These are phyloP conservation scores for Populus hybrid DNA, from an alignment of 441 rosid species.

Conservation along the genomic window DNA sequence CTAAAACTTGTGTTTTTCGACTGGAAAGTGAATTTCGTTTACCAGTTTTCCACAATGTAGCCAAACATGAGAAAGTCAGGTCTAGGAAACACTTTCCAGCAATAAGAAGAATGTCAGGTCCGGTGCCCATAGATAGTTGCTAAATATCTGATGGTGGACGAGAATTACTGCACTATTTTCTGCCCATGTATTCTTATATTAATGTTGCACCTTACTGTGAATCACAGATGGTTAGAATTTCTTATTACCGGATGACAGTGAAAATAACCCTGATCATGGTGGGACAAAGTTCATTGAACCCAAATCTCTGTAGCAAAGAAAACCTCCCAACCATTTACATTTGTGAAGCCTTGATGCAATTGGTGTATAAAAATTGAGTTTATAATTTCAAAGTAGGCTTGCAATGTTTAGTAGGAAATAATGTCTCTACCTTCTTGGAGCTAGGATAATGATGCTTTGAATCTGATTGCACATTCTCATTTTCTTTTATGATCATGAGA, in stretches of 20 bases:
- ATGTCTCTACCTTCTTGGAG: not conserved
- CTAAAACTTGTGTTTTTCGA: no score
- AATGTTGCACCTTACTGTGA: not conserved
- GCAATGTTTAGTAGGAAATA: not conserved
- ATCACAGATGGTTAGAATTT: not conserved
- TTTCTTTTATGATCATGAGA: not conserved
- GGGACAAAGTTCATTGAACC: not conserved
- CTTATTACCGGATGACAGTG: not conserved
- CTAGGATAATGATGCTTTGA: not conserved
- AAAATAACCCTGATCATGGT: not conserved
- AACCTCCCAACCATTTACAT: not conserved
- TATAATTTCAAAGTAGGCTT: not conserved
- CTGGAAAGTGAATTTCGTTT: no score
- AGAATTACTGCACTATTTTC: no score
- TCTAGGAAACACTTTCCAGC: no score
- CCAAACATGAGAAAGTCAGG: no score
- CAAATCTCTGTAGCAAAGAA: not conserved
- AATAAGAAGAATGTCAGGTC: no score
- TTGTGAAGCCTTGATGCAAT: not conserved
- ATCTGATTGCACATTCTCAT: not conserved
- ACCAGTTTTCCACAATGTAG: no score
- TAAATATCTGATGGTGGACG: no score
- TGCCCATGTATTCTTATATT: no score
- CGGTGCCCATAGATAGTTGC: no score
- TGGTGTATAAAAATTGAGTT: not conserved